Evolutionary conservation across 768 basidiomycete species (phyloP), one percentile per base, ranked within the genome.

Genomic region (Boletus huronensis): DNA sequence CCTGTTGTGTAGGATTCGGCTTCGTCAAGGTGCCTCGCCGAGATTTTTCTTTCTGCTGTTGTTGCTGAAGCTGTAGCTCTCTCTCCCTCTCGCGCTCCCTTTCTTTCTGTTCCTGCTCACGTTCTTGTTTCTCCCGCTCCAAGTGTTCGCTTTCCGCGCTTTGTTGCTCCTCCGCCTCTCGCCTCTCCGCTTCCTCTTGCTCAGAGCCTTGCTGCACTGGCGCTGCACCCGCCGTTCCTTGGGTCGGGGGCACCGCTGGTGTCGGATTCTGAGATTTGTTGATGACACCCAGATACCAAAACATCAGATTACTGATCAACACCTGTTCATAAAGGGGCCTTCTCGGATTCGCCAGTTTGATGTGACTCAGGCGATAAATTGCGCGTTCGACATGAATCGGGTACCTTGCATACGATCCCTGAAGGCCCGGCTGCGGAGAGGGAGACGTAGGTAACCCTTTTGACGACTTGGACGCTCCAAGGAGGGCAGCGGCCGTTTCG

Each of bases 371-470:
- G 55, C 97, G 81, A 73, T 99, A 99, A 44, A 99, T 95, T 3
- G 97, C 97, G 32, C 97, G 84, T 70, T 99, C 97, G 58, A 99
- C 97, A 65, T 99, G 97, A 56, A 99, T 98, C 9, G 97, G 97
- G 68, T 98, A 95, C 60, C 97, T 84, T 48, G 95, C 78, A 60
- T 81, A 87, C 41, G 70, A 65, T 26, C 76, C 76, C 17, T 68
- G 64, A 31, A 72, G 52, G 42, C 76, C 65, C 11, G 61, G 70
- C 25, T 72, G 66, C 13, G 88, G 85, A 11, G 88, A 86, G 4
- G 81, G 74, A 8, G 87, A 83, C 0, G 85, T 78, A 23, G 77
- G 75, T 58, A 82, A 75, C 28, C 75, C 72, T 70, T 90, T 92
- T 13, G 87, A 84, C 7, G 88, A 86, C 70, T 90, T 93, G 39